Conservation (phyloP, 2,329 filamentous ascomycete genomes). For the Alternaria rosae region DNA sequence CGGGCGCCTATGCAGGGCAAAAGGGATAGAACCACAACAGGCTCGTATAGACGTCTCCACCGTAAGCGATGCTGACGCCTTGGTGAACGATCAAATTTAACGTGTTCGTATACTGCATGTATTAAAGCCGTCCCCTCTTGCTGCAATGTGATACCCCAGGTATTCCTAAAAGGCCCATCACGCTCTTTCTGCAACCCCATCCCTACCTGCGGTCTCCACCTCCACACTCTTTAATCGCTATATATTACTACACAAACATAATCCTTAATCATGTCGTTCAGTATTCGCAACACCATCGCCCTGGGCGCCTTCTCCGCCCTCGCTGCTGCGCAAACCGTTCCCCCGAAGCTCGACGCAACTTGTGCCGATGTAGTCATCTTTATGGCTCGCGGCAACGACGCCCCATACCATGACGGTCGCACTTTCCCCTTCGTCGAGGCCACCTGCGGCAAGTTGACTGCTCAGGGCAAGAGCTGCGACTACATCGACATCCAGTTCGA, state of each 20-base stretch:
- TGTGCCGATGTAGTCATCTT: conserved; percentile 33
- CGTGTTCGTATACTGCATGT: neutral
- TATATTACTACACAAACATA: conserved; percentile 11
- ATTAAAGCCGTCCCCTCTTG: neutral
- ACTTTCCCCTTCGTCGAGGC: conserved; percentile 29
- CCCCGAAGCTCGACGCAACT: conserved; percentile 29
- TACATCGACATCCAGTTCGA: conserved; percentile 32
- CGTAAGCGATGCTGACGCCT: neutral
- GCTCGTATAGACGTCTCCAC: neutral
- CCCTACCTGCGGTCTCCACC: neutral
- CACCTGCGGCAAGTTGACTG: conserved; percentile 29
- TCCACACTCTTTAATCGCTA: neutral
- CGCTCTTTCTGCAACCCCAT: neutral
- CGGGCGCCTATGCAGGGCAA: neutral
- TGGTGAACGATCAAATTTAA: neutral
- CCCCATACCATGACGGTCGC: conserved; percentile 30
- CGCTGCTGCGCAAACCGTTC: conserved; percentile 30
- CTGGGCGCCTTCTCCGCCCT: conserved; percentile 27
- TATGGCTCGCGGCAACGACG: conserved; percentile 33
- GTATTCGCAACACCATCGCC: conserved; percentile 26
- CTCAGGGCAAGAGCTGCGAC: conserved; percentile 31
- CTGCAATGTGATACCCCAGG: conserved; percentile 2
- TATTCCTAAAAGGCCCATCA: conserved; percentile 2
- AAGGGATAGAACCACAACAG: neutral
- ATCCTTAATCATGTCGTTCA: conserved; percentile 33